Evolutionary conservation across 2,329 filamentous ascomycete species (phyloP).

Genomic region (Sclerotinia spermophila): DNA sequence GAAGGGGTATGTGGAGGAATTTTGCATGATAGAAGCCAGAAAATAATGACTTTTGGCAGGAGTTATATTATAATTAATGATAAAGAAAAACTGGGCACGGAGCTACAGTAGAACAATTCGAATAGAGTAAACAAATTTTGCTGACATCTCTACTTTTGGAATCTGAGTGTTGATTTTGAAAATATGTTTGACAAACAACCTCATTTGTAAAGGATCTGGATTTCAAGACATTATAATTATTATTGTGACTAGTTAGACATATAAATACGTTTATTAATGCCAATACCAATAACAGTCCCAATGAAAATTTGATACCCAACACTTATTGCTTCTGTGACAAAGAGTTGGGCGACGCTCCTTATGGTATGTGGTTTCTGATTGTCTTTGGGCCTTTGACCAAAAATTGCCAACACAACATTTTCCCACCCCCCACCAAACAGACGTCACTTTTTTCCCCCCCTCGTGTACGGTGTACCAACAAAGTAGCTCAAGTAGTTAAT

Average conservation of each 20-base stretch:
- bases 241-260: not conserved
- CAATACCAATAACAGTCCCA: not conserved
- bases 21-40: conserved; percentile 8
- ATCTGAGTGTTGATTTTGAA: not conserved
- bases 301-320: not conserved
- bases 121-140: not conserved
- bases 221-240: not conserved
- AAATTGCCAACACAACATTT: not conserved
- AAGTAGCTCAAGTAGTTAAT: not conserved
- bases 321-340: not conserved
- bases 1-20: conserved; percentile 6
- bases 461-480: not conserved
- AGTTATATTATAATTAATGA: conserved; percentile 16
- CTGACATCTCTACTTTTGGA: not conserved
- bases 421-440: not conserved
- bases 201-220: not conserved
- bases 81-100: not conserved
- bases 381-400: not conserved
- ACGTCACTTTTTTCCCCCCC: not conserved
- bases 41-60: not conserved
- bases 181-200: not conserved
- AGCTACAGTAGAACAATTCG: not conserved
- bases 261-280: not conserved
- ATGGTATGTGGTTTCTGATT: not conserved
- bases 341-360: not conserved